Percentiles rank a stretch among this genome's conserved stretches.
Evolutionary conservation across 495 filamentous ascomycete species (phyloP).

Genomic region (Penicillium cosmopolitanum): DNA sequence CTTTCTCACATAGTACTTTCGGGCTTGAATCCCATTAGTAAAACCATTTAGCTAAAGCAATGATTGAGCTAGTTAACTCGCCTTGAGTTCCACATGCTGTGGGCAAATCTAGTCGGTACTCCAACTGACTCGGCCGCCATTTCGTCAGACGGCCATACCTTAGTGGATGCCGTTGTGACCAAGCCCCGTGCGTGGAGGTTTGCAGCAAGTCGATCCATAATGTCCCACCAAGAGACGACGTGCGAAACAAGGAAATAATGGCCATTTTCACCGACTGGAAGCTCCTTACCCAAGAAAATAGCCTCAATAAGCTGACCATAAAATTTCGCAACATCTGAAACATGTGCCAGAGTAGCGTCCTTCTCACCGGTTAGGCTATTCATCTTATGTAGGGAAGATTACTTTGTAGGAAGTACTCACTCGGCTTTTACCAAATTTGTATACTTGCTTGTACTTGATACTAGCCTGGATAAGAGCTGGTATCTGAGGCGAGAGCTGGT

Average conservation of each 20-base stretch:
- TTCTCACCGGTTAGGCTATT: background rate
- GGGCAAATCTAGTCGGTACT: constrained; percentile 3
- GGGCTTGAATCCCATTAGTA: background rate
- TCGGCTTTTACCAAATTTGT: constrained; percentile 6
- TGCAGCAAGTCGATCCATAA: constrained; percentile 3
- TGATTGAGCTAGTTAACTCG: background rate
- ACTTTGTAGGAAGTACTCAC: background rate
- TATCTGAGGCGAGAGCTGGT: constrained; percentile 10
- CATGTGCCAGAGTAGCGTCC: constrained; percentile 7
- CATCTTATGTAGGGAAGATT: background rate
- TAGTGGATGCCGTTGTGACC: background rate
- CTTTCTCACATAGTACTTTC: constrained; percentile 2
- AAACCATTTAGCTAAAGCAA: background rate
- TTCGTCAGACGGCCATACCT: constrained; percentile 9
- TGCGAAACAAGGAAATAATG: constrained; percentile 6
- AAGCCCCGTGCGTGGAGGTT: constrained; percentile 1
- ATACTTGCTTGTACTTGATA: constrained; percentile 2
- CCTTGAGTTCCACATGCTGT: constrained; percentile 7
- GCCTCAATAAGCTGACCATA: constrained; percentile 11
- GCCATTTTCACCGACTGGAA: background rate
- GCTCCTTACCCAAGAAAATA: constrained; percentile 1
- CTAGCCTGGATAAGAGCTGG: constrained; percentile 5
- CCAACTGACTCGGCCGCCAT: constrained; percentile 6
- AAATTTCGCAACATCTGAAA: constrained; percentile 13
- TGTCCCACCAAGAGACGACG: constrained; percentile 7